Base-by-base conservation (phyloP, 2,329 filamentous ascomycete genomes). In the Colletotrichum aenigma region DNA sequence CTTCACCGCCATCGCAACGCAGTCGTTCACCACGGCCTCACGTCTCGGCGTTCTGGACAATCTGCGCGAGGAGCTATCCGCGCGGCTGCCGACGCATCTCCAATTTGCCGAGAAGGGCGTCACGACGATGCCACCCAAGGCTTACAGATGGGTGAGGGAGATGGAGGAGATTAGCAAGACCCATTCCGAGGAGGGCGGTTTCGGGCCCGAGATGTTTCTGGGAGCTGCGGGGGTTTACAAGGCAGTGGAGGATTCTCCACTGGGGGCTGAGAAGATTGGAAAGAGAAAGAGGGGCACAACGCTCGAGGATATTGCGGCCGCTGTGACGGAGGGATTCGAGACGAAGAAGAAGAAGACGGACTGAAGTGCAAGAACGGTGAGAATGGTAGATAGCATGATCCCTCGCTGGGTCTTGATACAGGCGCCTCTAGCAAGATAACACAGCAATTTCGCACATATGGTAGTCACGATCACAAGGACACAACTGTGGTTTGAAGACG, bases 111-210 rank as follows among this genome's bases (percentile, higher is more conserved):
- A 91, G 79, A 86, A 81, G 36, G 85, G 88, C 3, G 85, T 94
- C 10, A 85, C 89, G 6, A 85, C 83, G 16, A 94, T 95, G 89
- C 88, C 93, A 28, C 91, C 92, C 9, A 96, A 96, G 84, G 94
- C 94, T 21, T 95, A 95, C 82, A 87, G 94, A 13, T 96, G 94
- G 94, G 92, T 95, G 0, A 87, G 88, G 38, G 94, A 96, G 86
- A 95, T 96, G 94, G 89, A 92, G 79, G 92, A 96, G 87, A 95
- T 96, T 80, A 91, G 90, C 6, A 85, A 89, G 73, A 94, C 93
- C 5, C 93, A 95, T 81, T 84, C 84, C 8, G 89, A 90, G 56
- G 92, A 93, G 70, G 93, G 92, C 1, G 93, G 93, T 0, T 94
- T 94, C 81, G 83, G 83, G 6, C 83, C 83, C 13, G 84, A 86